Conservation (phyloP, 768 basidiomycete genomes). For the Aureoboletus auriporus region DNA sequence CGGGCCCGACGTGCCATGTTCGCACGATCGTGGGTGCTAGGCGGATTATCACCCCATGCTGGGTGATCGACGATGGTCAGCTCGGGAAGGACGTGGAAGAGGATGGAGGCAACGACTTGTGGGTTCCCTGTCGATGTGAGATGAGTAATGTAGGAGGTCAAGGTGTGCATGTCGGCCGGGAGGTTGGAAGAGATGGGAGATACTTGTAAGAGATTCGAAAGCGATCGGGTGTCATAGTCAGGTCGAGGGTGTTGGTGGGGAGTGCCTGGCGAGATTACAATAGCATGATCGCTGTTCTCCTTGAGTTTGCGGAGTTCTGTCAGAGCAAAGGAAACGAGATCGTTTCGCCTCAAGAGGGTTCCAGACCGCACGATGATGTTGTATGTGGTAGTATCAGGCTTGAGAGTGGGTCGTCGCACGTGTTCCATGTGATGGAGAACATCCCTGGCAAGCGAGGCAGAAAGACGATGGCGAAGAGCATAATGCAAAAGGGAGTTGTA, state of each 20-base stretch:
- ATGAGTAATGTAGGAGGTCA: conserved; percentile 50
- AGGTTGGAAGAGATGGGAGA: conserved; percentile 15
- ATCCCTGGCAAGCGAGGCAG: conserved; percentile 41
- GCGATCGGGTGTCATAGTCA: neutral
- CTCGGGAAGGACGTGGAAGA: conserved; percentile 59
- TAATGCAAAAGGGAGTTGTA: conserved; percentile 69
- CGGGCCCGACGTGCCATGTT: conserved; percentile 22
- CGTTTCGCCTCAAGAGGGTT: conserved; percentile 44
- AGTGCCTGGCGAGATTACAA: conserved; percentile 12
- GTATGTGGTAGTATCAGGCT: conserved; percentile 48
- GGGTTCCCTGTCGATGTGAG: conserved; percentile 49
- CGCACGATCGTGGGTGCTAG: conserved; percentile 22
- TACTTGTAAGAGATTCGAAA: conserved; percentile 12
- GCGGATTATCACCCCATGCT: conserved; percentile 30
- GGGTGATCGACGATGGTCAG: conserved; percentile 38
- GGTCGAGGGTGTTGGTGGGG: neutral
- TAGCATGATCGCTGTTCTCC: conserved; percentile 22
- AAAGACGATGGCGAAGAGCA: conserved; percentile 56
- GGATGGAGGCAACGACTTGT: conserved; percentile 38
- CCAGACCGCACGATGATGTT: conserved; percentile 58
- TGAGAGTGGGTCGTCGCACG: conserved; percentile 36
- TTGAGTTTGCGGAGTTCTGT: conserved; percentile 27
- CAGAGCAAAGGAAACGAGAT: conserved; percentile 39
- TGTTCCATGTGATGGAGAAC: conserved; percentile 56
- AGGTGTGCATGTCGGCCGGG: conserved; percentile 41